phyloP scores from a whole-genome alignment of 768 basidiomycete species.

The Sistotremastrum suecicum region DNA sequence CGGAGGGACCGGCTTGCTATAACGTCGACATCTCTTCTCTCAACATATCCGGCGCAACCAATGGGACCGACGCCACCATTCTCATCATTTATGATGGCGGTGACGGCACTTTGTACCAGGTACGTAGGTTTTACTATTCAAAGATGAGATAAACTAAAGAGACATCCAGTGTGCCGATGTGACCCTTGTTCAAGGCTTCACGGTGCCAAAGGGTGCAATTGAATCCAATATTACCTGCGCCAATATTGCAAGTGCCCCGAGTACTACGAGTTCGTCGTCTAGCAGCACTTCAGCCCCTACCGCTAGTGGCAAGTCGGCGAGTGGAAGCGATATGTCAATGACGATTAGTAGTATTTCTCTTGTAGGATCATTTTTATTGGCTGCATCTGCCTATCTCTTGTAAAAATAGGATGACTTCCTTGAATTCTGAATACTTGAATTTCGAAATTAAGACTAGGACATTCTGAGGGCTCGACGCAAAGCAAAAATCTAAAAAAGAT shows the following conservation, averaged over 20 bases:
- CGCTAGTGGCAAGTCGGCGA: too few relatives aligned
- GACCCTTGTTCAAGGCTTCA: slow-evolving; percentile 41
- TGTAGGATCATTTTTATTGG: too few relatives aligned
- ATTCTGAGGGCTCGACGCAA: too few relatives aligned
- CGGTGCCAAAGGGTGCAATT: slow-evolving; percentile 19
- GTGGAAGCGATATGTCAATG: too few relatives aligned
- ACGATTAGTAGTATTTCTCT: too few relatives aligned
- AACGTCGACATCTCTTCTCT: slow-evolving; percentile 44
- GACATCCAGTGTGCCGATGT: slow-evolving; percentile 61
- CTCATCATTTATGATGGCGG: slow-evolving; percentile 57
- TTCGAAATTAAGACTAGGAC: too few relatives aligned
- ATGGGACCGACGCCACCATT: slow-evolving; percentile 64
- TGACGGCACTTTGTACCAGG: slow-evolving; percentile 62
- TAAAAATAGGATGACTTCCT: too few relatives aligned
- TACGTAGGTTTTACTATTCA: slow-evolving; percentile 11
- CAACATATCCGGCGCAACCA: slow-evolving; percentile 32
- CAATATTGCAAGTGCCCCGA: slow-evolving; percentile 22
- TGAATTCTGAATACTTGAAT: too few relatives aligned
- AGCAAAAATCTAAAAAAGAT: too few relatives aligned
- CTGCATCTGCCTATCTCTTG: too few relatives aligned
- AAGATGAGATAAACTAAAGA: neutral
- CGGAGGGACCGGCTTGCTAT: slow-evolving; percentile 51
- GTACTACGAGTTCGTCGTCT: too few relatives aligned
- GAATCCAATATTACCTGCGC: slow-evolving; percentile 23
- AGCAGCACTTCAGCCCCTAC: too few relatives aligned